phyloP scores from a whole-genome alignment of 1,284 basidiomycete genomes.

The Rhizoctonia solani region DNA sequence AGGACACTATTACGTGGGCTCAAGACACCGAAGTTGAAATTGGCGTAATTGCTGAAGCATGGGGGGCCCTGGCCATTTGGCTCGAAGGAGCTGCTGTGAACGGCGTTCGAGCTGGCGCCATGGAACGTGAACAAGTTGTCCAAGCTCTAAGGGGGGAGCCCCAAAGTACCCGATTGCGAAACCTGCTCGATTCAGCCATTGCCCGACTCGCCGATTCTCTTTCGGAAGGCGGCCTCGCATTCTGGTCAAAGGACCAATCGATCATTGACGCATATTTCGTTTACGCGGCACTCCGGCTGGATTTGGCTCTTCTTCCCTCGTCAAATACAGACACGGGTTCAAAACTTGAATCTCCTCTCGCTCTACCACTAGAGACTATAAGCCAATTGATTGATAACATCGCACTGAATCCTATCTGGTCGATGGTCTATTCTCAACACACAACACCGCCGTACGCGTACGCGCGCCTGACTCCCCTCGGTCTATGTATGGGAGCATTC shows the following conservation, averaged over 20 bases:
- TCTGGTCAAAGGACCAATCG: neutral
- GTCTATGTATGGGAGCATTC: conserved; percentile 17
- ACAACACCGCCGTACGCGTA: conserved; percentile 7
- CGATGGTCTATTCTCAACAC: neutral
- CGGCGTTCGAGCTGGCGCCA: conserved; percentile 63
- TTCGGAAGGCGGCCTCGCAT: too few relatives aligned
- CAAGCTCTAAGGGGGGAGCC: conserved; percentile 14
- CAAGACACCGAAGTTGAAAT: conserved; percentile 40
- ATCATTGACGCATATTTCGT: conserved; percentile 46
- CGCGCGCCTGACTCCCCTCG: conserved; percentile 11
- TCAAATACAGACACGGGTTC: neutral
- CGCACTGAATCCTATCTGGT: conserved; percentile 15
- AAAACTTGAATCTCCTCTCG: conserved; percentile 37
- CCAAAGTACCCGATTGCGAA: neutral
- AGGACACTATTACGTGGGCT: conserved; percentile 53
- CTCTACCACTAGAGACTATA: conserved; percentile 43
- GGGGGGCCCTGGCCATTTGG: conserved; percentile 67
- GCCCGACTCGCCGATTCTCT: neutral
- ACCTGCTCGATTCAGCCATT: neutral
- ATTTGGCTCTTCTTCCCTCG: conserved; percentile 44
- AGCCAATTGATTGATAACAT: conserved; percentile 39
- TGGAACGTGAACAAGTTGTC: conserved; percentile 52
- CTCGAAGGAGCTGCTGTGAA: conserved; percentile 76
- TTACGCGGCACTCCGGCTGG: conserved; percentile 60
- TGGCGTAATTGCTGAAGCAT: conserved; percentile 54